These are phyloP conservation scores for Guadua angustifolia DNA, from an alignment of 176 grass and related monocot species.

Conservation along the genomic window DNA sequence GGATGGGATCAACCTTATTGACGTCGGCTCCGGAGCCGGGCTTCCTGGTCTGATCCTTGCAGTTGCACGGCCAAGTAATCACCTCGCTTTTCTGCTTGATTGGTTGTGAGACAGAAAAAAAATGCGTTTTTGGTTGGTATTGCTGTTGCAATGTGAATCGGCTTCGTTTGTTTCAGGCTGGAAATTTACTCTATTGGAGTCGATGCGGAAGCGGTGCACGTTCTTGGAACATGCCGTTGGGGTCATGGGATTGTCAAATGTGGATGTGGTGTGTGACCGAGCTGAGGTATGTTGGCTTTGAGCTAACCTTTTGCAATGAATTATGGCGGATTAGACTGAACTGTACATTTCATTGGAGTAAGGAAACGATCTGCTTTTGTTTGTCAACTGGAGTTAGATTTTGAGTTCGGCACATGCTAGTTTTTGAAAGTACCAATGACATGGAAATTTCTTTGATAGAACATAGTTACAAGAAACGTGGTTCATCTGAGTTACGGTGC, in stretches of 20 bases:
- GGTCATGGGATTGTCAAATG: slow-evolving; percentile 73
- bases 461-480: too few relatives aligned
- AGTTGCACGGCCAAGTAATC: slow-evolving; percentile 71
- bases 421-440: background rate
- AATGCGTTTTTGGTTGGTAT: background rate
- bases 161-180: slow-evolving; percentile 51
- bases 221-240: slow-evolving; percentile 78
- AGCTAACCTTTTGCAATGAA: background rate
- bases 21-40: slow-evolving; percentile 80
- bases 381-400: background rate
- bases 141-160: background rate
- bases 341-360: background rate
- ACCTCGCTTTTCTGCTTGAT: background rate
- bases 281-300: slow-evolving; percentile 66
- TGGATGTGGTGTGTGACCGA: slow-evolving; percentile 75
- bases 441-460: background rate
- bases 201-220: slow-evolving; percentile 69
- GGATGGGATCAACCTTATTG: slow-evolving; percentile 61
- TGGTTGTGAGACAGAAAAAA: background rate
- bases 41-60: slow-evolving; percentile 78
- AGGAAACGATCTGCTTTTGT: background rate
- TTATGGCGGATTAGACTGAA: background rate
- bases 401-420: background rate
- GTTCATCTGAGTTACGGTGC: too few relatives aligned
- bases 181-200: slow-evolving; percentile 83